These are phyloP conservation scores for Zymoseptoria ardabiliae DNA, from an alignment of 2,329 filamentous ascomycete genomes.

Conservation along the genomic window DNA sequence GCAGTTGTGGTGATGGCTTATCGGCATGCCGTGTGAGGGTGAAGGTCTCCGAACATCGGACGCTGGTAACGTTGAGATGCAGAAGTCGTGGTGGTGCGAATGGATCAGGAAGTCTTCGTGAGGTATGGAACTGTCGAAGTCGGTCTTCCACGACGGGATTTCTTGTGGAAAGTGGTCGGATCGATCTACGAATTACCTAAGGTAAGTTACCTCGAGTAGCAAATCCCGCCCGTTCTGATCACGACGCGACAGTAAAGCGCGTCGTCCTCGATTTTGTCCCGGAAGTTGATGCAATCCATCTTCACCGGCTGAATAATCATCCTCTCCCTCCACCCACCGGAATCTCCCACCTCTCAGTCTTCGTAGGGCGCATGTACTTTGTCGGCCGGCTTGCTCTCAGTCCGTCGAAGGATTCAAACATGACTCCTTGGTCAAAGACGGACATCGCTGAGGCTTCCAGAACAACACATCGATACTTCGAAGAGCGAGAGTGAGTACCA, in stretches of 20 bases:
- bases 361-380: constrained; percentile 1
- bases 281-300: not conserved
- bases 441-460: no score
- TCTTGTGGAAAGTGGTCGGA: no score
- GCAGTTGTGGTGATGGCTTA: no score
- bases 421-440: not conserved
- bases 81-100: not conserved
- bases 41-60: not conserved
- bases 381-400: not conserved
- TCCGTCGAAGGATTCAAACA: not conserved
- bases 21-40: not conserved
- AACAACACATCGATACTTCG: no score
- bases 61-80: not conserved
- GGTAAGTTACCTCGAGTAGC: no score
- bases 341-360: not conserved
- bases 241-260: no score
- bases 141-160: no score
- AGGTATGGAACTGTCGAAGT: no score
- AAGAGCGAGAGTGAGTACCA: no score
- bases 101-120: no score
- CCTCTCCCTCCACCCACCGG: not conserved
- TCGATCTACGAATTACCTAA: no score
- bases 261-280: not conserved
- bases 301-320: not conserved
- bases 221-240: not conserved